phyloP scores from a whole-genome alignment of 305 asterid genomes.

The Ilex paraguariensis region DNA sequence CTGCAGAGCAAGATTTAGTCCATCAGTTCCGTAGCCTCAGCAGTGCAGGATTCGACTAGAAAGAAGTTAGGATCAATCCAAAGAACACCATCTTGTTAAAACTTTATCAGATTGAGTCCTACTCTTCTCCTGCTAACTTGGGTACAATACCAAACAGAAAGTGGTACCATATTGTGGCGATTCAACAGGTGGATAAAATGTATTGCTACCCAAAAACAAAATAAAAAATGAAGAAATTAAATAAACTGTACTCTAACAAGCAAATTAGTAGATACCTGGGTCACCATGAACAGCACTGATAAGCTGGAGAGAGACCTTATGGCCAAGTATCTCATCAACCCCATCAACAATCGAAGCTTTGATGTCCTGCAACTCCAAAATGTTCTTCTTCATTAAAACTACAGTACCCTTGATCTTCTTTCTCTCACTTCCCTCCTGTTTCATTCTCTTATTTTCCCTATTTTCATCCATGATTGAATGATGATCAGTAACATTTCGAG shows the following conservation, averaged over 20 bases:
- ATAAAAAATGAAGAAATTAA: too few relatives aligned
- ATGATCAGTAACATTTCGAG: not conserved
- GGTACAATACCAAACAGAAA: not conserved
- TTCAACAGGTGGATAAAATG: not conserved
- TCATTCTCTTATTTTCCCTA: not conserved
- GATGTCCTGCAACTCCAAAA: constrained; percentile 43
- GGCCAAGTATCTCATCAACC: constrained; percentile 50
- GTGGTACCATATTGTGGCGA: not conserved
- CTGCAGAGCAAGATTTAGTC: too few relatives aligned
- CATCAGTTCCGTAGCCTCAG: too few relatives aligned
- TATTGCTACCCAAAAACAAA: not conserved
- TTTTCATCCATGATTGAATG: not conserved
- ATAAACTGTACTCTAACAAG: too few relatives aligned
- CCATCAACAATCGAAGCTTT: constrained; percentile 39
- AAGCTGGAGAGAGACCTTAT: constrained; percentile 54
- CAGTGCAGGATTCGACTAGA: too few relatives aligned
- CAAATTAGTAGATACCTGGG: constrained; percentile 27
- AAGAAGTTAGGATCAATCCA: too few relatives aligned
- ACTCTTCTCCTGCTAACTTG: not conserved
- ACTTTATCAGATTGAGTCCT: not conserved
- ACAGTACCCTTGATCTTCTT: constrained; percentile 20
- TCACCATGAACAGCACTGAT: constrained; percentile 36
- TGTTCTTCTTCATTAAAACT: constrained; percentile 61
- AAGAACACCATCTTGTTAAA: not conserved
- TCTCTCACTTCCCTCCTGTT: not conserved